These are phyloP conservation scores for Lentinula aciculospora DNA, from an alignment of 768 basidiomycete species.

Conservation along the genomic window DNA sequence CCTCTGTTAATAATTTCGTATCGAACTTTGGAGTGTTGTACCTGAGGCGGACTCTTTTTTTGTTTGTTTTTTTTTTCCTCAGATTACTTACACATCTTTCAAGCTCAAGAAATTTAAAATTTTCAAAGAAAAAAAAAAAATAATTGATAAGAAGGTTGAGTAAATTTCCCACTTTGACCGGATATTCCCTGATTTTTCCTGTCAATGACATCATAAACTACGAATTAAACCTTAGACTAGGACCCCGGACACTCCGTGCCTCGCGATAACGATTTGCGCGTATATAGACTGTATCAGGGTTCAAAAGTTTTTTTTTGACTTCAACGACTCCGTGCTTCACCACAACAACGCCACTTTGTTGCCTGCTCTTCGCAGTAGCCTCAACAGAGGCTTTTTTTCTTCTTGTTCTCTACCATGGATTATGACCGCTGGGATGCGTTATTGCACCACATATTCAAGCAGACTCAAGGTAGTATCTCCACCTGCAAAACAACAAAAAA, in stretches of 20 bases:
- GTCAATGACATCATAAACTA: not conserved
- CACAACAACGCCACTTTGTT: not conserved
- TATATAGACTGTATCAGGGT: not conserved
- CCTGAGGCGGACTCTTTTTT: too few species aligned
- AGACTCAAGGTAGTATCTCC: not conserved
- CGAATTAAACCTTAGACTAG: not conserved
- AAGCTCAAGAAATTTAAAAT: too few species aligned
- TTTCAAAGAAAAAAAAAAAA: too few species aligned
- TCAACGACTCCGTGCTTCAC: not conserved
- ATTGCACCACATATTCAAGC: conserved; percentile 44
- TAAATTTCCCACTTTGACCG: not conserved
- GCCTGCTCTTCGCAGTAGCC: not conserved
- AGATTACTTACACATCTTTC: too few species aligned
- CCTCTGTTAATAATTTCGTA: too few species aligned
- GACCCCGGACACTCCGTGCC: not conserved
- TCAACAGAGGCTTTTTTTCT: not conserved
- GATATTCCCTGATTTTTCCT: not conserved
- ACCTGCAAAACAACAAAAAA: not conserved
- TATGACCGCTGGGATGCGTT: conserved; percentile 50
- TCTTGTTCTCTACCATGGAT: conserved; percentile 25
- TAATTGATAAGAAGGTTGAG: too few species aligned
- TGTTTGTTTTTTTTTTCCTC: too few species aligned
- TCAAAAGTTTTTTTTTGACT: not conserved
- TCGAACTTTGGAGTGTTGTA: too few species aligned
- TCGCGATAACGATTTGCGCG: not conserved